Conservation (phyloP, 1,284 basidiomycete species). For the Heliocybe sulcata region DNA sequence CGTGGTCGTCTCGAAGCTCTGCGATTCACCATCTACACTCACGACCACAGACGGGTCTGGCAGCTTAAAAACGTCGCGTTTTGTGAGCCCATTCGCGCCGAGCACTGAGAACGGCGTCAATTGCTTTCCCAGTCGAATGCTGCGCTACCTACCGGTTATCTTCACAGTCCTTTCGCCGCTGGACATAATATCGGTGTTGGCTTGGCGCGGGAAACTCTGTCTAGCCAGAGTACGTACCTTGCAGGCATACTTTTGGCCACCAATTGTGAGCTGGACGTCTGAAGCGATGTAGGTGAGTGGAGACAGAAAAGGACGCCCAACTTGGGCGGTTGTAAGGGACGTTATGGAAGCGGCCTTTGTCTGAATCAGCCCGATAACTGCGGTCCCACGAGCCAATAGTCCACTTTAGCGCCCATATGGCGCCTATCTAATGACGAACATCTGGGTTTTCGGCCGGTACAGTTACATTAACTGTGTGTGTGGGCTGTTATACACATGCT, state of each 20-base stretch:
- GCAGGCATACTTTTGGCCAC: background rate
- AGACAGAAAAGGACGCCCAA: background rate
- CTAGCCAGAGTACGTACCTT: background rate
- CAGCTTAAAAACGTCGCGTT: conserved; percentile 86
- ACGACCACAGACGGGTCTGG: conserved; percentile 97
- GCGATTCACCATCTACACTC: conserved; percentile 88
- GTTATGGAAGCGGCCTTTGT: background rate
- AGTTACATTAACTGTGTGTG: too few relatives aligned
- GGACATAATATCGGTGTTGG: background rate
- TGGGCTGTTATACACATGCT: too few relatives aligned
- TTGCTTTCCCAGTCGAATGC: background rate
- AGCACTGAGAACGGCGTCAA: conserved; percentile 50
- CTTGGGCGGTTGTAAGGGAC: background rate
- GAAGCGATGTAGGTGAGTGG: background rate
- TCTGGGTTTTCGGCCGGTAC: too few relatives aligned
- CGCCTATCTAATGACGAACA: too few relatives aligned
- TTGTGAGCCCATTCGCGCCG: conserved; percentile 82
- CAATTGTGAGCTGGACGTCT: background rate
- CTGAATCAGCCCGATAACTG: background rate
- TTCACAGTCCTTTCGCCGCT: background rate
- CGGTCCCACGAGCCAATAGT: background rate
- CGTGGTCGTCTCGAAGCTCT: conserved; percentile 86
- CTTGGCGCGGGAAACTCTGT: background rate
- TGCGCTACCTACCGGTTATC: background rate
- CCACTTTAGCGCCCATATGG: too few relatives aligned